Conservation (phyloP, 2,329 filamentous ascomycete genomes). For the Talaromyces sp. region DNA sequence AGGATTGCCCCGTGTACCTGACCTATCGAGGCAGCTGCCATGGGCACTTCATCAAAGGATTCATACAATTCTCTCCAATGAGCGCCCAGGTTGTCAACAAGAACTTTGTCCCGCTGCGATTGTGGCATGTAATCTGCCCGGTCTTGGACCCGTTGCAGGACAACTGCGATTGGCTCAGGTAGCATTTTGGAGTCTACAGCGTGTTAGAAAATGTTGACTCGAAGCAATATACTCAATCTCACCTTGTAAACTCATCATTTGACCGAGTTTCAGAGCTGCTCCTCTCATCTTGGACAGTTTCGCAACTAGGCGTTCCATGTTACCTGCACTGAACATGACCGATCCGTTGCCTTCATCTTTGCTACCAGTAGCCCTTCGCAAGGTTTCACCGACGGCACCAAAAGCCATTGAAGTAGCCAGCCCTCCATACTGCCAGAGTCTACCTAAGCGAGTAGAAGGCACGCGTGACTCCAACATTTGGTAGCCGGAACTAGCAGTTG, state of each 20-base stretch:
- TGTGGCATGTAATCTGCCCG: constrained; percentile 97
- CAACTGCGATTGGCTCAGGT: constrained; percentile 76
- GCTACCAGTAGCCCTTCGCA: constrained; percentile 72
- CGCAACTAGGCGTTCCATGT: constrained; percentile 87
- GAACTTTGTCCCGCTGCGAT: constrained; percentile 81
- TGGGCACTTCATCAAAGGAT: constrained; percentile 82
- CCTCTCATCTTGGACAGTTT: constrained; percentile 95
- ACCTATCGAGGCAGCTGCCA: constrained; percentile 93
- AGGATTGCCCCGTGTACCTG: constrained; percentile 87
- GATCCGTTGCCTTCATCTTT: constrained; percentile 57
- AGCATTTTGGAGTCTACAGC: constrained; percentile 79
- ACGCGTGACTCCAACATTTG: constrained; percentile 83
- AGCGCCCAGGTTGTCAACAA: constrained; percentile 68
- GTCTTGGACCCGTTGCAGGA: constrained; percentile 91
- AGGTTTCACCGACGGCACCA: constrained; percentile 77
- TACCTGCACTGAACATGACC: constrained; percentile 77
- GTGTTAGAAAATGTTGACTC: constrained; percentile 2
- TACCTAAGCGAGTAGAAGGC: constrained; percentile 76
- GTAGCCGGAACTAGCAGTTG: constrained; percentile 42
- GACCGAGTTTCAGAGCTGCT: constrained; percentile 91
- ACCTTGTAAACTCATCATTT: constrained; percentile 95
- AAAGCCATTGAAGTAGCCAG: constrained; percentile 93
- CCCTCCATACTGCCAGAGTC: constrained; percentile 91
- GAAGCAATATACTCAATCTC: constrained; percentile 10
- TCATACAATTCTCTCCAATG: constrained; percentile 81